These are phyloP conservation scores for Botrytis elliptica DNA, from an alignment of 2,329 filamentous ascomycete genomes.

Conservation along the genomic window DNA sequence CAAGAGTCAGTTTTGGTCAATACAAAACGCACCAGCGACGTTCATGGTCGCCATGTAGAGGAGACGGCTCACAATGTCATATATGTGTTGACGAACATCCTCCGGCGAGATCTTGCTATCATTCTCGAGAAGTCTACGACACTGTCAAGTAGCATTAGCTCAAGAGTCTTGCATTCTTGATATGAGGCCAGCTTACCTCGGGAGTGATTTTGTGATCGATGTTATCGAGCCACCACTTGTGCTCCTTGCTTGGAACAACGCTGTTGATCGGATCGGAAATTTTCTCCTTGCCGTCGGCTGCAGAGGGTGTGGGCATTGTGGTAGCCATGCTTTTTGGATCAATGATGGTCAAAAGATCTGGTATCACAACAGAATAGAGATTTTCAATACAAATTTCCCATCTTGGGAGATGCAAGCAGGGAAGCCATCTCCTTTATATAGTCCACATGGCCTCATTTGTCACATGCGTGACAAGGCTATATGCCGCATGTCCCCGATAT, in stretches of 20 bases:
- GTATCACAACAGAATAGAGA: neutral
- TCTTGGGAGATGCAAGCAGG: neutral
- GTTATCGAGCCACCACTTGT: neutral
- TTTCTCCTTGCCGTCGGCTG: neutral
- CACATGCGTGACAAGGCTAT: neutral
- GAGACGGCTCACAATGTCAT: constrained; percentile 14
- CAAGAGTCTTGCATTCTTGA: neutral
- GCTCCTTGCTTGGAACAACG: neutral
- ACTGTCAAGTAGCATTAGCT: neutral
- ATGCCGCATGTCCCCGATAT: neutral
- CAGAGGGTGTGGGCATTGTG: neutral
- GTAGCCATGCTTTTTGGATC: neutral
- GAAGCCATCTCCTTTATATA: neutral
- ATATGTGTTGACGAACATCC: constrained; percentile 9
- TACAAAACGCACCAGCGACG: neutral
- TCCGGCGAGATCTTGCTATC: constrained; percentile 1
- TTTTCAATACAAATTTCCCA: neutral
- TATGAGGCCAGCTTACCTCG: neutral
- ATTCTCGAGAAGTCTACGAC: neutral
- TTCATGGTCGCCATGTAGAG: neutral
- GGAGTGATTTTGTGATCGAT: constrained; percentile 15
- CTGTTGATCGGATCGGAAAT: neutral
- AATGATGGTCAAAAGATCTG: neutral
- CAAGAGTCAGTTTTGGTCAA: neutral
- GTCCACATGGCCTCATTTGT: neutral